Percentiles rank a stretch among this genome's conserved stretches.
Evolutionary conservation across 768 basidiomycete genomes (phyloP).

Genomic region (Chalciporus pseudorubinellus): DNA sequence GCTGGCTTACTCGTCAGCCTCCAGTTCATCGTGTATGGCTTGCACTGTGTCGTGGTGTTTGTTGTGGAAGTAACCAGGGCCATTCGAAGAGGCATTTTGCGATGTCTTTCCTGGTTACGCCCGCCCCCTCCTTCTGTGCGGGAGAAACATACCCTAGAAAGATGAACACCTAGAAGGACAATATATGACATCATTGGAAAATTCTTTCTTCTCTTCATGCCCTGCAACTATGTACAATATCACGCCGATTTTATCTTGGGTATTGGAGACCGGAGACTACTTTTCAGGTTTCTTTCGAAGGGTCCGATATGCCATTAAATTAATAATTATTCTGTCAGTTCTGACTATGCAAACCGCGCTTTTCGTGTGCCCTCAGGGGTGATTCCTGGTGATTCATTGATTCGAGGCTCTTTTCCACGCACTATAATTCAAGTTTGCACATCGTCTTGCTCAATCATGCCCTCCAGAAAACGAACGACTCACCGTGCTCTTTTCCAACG

Average conservation of each 20-base stretch:
- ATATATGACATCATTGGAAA: not conserved
- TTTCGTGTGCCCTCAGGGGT: no score
- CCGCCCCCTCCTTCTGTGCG: constrained; percentile 1
- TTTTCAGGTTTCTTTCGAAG: no score
- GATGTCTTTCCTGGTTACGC: constrained; percentile 12
- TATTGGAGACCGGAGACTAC: not conserved
- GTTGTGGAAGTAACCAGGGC: constrained; percentile 4
- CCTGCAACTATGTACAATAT: constrained; percentile 8
- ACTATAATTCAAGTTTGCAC: no score
- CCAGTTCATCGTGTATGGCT: constrained; percentile 64
- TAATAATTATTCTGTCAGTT: no score
- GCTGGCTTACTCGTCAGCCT: constrained; percentile 59
- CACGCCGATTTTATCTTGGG: not conserved
- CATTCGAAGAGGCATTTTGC: constrained; percentile 12
- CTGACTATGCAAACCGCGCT: no score
- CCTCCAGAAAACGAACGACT: no score
- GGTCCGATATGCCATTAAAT: no score
- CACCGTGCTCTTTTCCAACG: no score
- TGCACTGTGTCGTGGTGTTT: constrained; percentile 25
- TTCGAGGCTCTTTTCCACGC: no score
- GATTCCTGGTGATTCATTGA: no score
- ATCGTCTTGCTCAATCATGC: no score
- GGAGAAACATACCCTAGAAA: constrained; percentile 8
- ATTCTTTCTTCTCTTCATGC: not conserved
- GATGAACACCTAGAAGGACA: not conserved